Evolutionary conservation across 306 rosid species (phyloP), one percentile per base, ranked within the genome.

Genomic region (Cyclanthera cordifolia): DNA sequence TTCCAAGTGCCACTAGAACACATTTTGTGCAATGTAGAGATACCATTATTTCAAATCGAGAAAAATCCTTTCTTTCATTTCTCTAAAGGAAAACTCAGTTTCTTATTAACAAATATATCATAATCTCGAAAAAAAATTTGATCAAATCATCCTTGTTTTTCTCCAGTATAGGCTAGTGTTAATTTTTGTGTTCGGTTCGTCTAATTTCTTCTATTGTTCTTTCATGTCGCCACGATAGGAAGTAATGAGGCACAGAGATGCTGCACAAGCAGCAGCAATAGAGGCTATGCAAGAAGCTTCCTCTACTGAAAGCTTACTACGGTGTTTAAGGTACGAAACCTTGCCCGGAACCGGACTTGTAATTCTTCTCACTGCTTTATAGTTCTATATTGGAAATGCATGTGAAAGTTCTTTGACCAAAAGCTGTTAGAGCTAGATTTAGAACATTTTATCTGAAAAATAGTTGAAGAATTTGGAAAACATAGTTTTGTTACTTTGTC

Each of bases 201-300:
- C 60, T 67, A 25, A 20, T 6, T 19, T 14, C 21, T 32, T 28
- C 37, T 50, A 15, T 61, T 28, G 24, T 80, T 39, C 58, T 70
- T 53, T 68, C 60, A 27, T 16, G 13, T 85, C 28, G 51, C 75
- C 67, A 10, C 75, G 21, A 47, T 80, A 94, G 99, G 95, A 90
- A 81, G 91, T 94, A 58, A 78, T 88, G 89, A 88, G 79, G 83
- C 87, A 85, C 69, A 94, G 99, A 75, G 97, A 94, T 82, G 86
- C 95, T 48, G 97, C 99, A 54, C 99, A 85, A 73, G 59, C 85
- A 47, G 97, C 97, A 72, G 97, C 97, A 74, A 77, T 70, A 47
- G 99, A 90, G 77, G 99, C 99, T 25, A 78, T 94, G 54, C 96
- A 94, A 77, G 99, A 94, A 81, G 99, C 97, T 73, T 88, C 99